phyloP scores from a whole-genome alignment of 1,284 basidiomycete genomes.

The Tylopilus sp. region DNA sequence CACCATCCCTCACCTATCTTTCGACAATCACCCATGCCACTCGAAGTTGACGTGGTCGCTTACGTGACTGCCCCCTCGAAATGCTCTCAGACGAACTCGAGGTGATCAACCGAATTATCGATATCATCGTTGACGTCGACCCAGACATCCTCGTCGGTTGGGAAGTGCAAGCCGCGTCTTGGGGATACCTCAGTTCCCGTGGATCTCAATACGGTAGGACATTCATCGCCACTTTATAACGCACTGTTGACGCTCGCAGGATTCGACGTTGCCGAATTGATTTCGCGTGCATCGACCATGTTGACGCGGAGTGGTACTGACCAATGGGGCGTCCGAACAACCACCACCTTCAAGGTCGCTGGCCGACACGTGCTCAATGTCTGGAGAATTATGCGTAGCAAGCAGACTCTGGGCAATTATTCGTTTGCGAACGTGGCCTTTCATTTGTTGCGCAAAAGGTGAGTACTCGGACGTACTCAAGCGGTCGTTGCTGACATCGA shows the following conservation, averaged over 20 bases:
- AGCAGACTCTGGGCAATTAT: conserved; percentile 76
- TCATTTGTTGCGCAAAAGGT: conserved; percentile 73
- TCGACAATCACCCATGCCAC: conserved; percentile 64
- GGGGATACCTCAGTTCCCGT: conserved; percentile 83
- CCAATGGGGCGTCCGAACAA: conserved; percentile 72
- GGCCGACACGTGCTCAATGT: conserved; percentile 90
- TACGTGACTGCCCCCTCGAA: conserved; percentile 49
- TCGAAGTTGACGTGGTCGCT: conserved; percentile 77
- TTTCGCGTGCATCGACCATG: conserved; percentile 60
- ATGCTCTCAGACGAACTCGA: conserved; percentile 73
- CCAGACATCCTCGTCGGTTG: conserved; percentile 91
- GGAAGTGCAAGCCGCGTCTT: conserved; percentile 85
- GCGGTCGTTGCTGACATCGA: conserved; percentile 2
- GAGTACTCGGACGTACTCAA: neutral
- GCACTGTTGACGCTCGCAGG: conserved; percentile 40
- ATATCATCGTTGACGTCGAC: conserved; percentile 74
- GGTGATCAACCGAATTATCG: conserved; percentile 74
- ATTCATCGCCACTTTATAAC: neutral
- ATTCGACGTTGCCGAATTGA: conserved; percentile 59
- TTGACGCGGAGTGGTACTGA: conserved; percentile 43
- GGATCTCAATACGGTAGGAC: conserved; percentile 55
- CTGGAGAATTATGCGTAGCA: conserved; percentile 88
- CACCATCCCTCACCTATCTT: conserved; percentile 43
- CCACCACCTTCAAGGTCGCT: conserved; percentile 77
- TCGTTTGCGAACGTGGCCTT: conserved; percentile 89